Evolutionary conservation across 2,329 filamentous ascomycete genomes (phyloP), one percentile per base, ranked within the genome.

Genomic region (Microdochium bolleyi): DNA sequence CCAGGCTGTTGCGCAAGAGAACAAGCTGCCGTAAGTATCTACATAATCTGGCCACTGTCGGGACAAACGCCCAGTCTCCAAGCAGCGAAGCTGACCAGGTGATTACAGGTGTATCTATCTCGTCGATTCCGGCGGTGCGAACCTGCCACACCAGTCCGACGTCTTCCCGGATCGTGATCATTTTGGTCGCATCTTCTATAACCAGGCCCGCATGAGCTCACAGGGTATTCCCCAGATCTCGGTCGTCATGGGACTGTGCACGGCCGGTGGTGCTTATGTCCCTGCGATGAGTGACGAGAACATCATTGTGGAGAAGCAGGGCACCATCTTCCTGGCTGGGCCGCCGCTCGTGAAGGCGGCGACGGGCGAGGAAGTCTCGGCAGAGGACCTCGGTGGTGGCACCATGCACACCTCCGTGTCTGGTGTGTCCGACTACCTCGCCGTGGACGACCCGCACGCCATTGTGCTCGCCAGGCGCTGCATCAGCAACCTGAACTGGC

Each of bases 141-240:
- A 97, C 68, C 81, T 99, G 19, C 94, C 92, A 14, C 88, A 96
- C 64, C 92, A 99, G 72, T 87, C 92, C 37, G 89, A 96, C 65
- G 92, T 97, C 53, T 97, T 99, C 69, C 94, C 92, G 1, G 92
- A 97, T 68, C 80, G 85, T 58, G 90, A 96, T 52, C 92, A 97
- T 70, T 97, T 99, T 66, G 91, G 92, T 34, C 89, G 92, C 59
- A 96, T 97, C 67, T 99, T 99, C 77, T 99, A 88, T 78, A 96
- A 99, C 73, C 92, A 99, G 71, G 92, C 94, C 2, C 80, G 89
- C 63, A 96, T 97, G 91, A 94, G 88, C 60, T 81, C 87, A 2
- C 73, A 85, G 59, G 90, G 91, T 3, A 95, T 97, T 56, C 92
- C 92, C 1, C 92, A 97, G 66, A 88, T 99, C 60, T 86, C 89